Evolutionary conservation across 2,329 filamentous ascomycete genomes (phyloP), one percentile per base, ranked within the genome.

Genomic region (Epichloe sp.): DNA sequence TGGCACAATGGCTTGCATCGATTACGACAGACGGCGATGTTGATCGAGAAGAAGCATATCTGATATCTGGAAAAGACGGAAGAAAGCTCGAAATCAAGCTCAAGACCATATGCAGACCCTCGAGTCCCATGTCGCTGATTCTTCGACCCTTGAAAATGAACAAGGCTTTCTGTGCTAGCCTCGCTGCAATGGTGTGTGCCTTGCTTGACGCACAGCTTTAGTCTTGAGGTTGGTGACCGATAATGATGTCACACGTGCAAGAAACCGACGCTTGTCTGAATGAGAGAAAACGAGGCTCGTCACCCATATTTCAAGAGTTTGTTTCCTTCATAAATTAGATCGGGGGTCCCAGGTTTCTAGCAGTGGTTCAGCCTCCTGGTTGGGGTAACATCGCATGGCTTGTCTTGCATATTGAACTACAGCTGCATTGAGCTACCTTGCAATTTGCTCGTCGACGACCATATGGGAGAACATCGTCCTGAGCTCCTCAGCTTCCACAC

Each of bases 231-330:
- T 40, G 15, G 42, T 41, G 51, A 54, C 51, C 45, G 51, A 44
- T 44, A 47, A 48, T 50, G 2, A 54, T 52, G 52, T 54, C 51
- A 54, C 54, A 52, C 54, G 56, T 54, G 54, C 26, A 42, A 55
- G 53, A 51, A 55, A 53, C 54, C 31, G 26, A 52, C 44, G 47
- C 44, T 40, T 17, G 23, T 45, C 23, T 15, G 41, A 19, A 47
- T 42, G 40, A 42, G 48, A 45, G 49, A 46, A 48, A 23, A 44
- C 19, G 35, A 41, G 23, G n/a, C 35, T 52, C 35, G 42, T 45
- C 34, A 35, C 41, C 37, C 31, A 47, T 19, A 47, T 23, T 43
- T 36, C 40, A 51, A 26, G n/a, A 40, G 14, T 26, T 35, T 31
- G 15, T 35, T 41, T 26, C 26, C 8, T 12, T 36, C 15, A 11